Percentiles rank a stretch among this genome's conserved stretches.
Evolutionary conservation across 2,329 filamentous ascomycete genomes (phyloP).

Genomic region (Nakataea oryzae): DNA sequence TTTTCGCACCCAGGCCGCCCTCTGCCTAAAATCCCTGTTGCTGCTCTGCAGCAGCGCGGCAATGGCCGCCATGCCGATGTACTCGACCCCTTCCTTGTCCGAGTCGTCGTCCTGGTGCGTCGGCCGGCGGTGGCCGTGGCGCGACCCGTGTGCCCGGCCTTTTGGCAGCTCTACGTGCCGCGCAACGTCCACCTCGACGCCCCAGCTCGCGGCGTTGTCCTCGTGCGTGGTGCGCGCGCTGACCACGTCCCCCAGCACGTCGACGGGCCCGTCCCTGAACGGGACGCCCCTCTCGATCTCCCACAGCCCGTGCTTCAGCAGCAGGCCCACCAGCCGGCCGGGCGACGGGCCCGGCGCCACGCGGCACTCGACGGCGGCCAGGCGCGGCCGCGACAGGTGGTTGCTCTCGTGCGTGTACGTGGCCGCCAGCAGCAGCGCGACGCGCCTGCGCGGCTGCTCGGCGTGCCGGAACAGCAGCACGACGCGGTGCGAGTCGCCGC

Average conservation of each 20-base stretch:
- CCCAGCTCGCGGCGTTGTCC: background rate
- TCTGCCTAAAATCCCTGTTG: constrained; percentile 4
- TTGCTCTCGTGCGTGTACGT: constrained; percentile 3
- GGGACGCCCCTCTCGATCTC: background rate
- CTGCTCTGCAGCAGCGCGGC: constrained; percentile 4
- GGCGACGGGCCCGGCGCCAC: background rate
- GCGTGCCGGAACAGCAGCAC: constrained; percentile 1
- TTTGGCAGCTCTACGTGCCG: background rate
- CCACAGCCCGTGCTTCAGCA: constrained; percentile 1
- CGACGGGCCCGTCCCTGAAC: background rate
- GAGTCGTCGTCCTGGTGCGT: background rate
- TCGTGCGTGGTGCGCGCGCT: background rate
- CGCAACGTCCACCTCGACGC: background rate
- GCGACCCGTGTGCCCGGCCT: background rate
- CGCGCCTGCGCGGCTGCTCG: background rate
- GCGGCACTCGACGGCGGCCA: background rate
- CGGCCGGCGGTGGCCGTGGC: background rate
- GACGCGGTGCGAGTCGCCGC: constrained; percentile 4
- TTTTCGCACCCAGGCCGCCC: constrained; percentile 3
- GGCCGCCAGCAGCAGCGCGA: constrained; percentile 4
- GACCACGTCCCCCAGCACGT: background rate
- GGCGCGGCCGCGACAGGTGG: constrained; percentile 3
- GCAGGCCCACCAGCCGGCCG: background rate
- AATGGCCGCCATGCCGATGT: background rate
- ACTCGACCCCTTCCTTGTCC: constrained; percentile 4